Base-by-base conservation (phyloP, 1,139 yeast genomes). In the Taphrina flavorubra region DNA sequence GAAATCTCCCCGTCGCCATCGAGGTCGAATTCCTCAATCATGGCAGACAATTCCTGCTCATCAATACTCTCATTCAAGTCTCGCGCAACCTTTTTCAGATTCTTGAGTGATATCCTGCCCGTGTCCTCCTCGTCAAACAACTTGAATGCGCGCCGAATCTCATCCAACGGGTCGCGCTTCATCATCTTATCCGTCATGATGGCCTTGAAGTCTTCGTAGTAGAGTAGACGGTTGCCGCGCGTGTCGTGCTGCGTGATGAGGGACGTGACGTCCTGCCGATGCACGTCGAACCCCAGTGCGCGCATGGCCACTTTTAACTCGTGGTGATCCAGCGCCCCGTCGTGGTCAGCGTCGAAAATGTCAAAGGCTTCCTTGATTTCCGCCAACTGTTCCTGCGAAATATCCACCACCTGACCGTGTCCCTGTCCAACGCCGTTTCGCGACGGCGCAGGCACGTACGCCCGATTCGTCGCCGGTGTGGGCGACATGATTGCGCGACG, bases 1-100 rank as follows among this genome's bases (percentile, higher is more conserved):
- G 88, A 89, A 74, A 95, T 72, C 18, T 55, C 97, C 62, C 98
- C 99, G 77, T 95, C 99, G 72, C 90, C 97, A 77, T 95, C 98
- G 70, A 94, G 80, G 79, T 95, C 99, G 76, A 95, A 95, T 78
- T 94, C 99, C 72, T 92, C 97, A 73, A 95, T 94, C 99, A 95
- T 94, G 13, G 98, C 97, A 73, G 89, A 84, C 69, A 95, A 82
- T 75, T 95, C 99, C 71, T 92, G 97, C 73, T 94, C 99, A 10
- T 91, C 88, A 70, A 95, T 81, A 75, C 89, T 90, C 78, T 95
- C 99, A 0, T 97, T 97, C 71, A 95, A 80, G 73, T 94, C 98
- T 75, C 89, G 89, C 18, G 98, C 96, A 0, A 94, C 97, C 71
- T 95, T 84, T 78, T 96, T 86, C 70, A 95, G 82, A 76, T 92